Conservation (phyloP, 148 eudicot genomes). For the Rhododendron molle region DNA sequence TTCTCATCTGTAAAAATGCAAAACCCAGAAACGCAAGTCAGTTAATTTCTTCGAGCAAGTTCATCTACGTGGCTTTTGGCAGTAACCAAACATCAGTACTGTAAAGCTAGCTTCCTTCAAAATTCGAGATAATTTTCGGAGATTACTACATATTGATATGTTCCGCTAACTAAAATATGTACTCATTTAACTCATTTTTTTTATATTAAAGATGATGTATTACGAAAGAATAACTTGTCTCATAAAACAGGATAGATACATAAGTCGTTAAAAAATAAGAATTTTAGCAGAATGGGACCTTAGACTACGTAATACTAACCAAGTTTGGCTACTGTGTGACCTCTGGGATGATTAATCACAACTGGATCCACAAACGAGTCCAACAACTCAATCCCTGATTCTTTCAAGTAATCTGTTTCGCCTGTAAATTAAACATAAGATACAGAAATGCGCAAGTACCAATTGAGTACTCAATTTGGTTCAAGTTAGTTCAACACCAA, state of each 20-base stretch:
- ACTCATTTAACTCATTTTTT: too few relatives aligned
- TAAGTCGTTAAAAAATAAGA: too few relatives aligned
- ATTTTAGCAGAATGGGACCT: too few relatives aligned
- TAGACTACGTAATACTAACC: too few relatives aligned
- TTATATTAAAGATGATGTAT: too few relatives aligned
- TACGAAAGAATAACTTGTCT: too few relatives aligned
- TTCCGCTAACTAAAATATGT: too few relatives aligned
- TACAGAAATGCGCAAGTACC: too few relatives aligned
- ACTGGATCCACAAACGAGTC: slow-evolving; percentile 18
- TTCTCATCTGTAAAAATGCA: slow-evolving; percentile 10
- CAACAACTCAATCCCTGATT: slow-evolving; percentile 6
- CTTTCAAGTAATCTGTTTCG: slow-evolving; percentile 11
- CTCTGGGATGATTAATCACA: slow-evolving; percentile 16
- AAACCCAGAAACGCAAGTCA: not conserved
- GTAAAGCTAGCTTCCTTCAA: not conserved
- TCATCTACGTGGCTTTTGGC: not conserved
- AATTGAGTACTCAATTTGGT: not conserved
- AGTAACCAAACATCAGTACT: not conserved
- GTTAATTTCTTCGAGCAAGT: not conserved
- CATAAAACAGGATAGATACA: too few relatives aligned
- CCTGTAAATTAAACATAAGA: slow-evolving; percentile 1
- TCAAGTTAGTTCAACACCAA: not conserved
- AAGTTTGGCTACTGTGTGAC: not conserved
- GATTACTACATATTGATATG: too few relatives aligned
- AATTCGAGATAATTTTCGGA: not conserved